These are phyloP conservation scores for Aurinia saxatilis DNA, from an alignment of 345 rosid species.

Conservation along the genomic window DNA sequence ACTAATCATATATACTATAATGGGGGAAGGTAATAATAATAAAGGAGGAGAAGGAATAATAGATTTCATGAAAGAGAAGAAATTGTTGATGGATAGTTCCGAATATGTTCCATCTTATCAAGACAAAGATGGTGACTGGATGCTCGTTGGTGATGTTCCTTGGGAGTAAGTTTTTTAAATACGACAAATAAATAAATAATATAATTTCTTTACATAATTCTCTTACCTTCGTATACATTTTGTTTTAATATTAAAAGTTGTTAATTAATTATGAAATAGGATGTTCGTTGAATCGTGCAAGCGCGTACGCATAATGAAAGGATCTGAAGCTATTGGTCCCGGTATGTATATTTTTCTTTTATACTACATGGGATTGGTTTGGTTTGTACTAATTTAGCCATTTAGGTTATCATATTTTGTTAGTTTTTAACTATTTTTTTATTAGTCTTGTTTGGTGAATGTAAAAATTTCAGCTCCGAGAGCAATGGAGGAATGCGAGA, in stretches of 20 bases:
- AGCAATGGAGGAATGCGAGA: slow-evolving; percentile 79
- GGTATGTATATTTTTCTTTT: slow-evolving; percentile 36
- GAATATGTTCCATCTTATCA: slow-evolving; percentile 87
- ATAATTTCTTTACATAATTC: not conserved
- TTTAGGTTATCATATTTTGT: too few relatives aligned
- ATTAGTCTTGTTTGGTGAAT: not conserved
- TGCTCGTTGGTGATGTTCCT: slow-evolving; percentile 97
- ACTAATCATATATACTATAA: slow-evolving; percentile 20
- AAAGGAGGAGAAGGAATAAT: slow-evolving; percentile 81
- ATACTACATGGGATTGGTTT: too few relatives aligned
- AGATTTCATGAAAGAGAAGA: slow-evolving; percentile 66
- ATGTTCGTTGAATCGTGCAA: slow-evolving; percentile 93
- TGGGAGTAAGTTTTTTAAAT: slow-evolving; percentile 64
- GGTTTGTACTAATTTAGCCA: too few relatives aligned
- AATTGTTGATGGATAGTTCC: slow-evolving; percentile 60
- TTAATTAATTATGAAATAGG: slow-evolving; percentile 21
- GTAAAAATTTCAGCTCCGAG: slow-evolving; percentile 54
- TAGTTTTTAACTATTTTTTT: too few relatives aligned
- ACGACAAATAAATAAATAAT: too few relatives aligned
- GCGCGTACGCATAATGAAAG: slow-evolving; percentile 83
- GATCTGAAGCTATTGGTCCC: slow-evolving; percentile 69
- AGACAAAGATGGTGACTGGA: slow-evolving; percentile 97
- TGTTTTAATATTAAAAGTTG: too few relatives aligned
- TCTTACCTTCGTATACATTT: too few relatives aligned
- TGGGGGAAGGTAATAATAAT: slow-evolving; percentile 52